These are phyloP conservation scores for Colletotrichum cordylinicola DNA, from an alignment of 2,329 filamentous ascomycete species.

Conservation along the genomic window DNA sequence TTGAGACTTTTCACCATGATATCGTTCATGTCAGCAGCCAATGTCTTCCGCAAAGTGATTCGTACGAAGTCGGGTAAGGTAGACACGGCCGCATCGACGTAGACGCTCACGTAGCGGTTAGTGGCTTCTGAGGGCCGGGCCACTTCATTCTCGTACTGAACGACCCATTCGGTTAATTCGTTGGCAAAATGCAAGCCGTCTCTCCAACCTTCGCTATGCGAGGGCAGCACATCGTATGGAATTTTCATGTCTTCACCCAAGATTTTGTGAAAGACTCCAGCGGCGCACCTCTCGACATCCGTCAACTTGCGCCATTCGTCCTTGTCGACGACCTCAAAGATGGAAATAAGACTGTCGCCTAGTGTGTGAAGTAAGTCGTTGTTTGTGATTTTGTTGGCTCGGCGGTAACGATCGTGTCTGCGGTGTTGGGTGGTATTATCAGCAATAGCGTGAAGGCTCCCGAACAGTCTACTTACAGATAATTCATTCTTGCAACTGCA, in stretches of 20 bases:
- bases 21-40: slow-evolving; percentile 19
- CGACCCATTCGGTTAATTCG: slow-evolving; percentile 54
- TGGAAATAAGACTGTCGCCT: slow-evolving; percentile 61
- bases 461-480: slow-evolving; percentile 37
- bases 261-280: slow-evolving; percentile 63
- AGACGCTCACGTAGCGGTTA: slow-evolving; percentile 28
- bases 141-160: slow-evolving; percentile 50
- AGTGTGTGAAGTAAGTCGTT: slow-evolving; percentile 72
- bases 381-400: slow-evolving; percentile 63
- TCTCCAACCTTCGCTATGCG: slow-evolving; percentile 41
- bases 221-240: slow-evolving; percentile 48
- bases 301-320: slow-evolving; percentile 65
- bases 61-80: slow-evolving; percentile 24
- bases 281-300: slow-evolving; percentile 59
- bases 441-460: neutral
- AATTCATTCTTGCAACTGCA: slow-evolving; percentile 69
- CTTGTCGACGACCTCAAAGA: slow-evolving; percentile 54
- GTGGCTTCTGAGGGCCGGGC: slow-evolving; percentile 38
- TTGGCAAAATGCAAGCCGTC: slow-evolving; percentile 60
- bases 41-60: slow-evolving; percentile 5
- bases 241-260: slow-evolving; percentile 63
- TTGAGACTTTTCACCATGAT: slow-evolving; percentile 21
- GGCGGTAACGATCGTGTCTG: slow-evolving; percentile 60
- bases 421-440: neutral
- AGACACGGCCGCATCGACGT: slow-evolving; percentile 37